Percentiles rank a stretch among this genome's conserved stretches.
Conservation (phyloP, 345 rosid species). For the Moricandia arvensis region DNA sequence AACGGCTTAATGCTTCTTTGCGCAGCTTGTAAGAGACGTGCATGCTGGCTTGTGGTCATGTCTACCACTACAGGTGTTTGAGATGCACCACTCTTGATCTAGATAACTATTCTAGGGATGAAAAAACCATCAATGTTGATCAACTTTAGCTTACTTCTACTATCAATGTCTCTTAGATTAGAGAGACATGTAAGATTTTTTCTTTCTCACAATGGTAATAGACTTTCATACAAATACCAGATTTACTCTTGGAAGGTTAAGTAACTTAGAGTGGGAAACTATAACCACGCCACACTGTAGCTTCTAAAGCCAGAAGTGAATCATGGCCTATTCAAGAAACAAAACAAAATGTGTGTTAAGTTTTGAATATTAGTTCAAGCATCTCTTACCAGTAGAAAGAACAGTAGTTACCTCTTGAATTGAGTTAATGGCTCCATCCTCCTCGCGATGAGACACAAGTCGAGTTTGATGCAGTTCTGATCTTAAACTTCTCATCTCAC, state of each 20-base stretch:
- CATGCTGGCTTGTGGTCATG: conserved; percentile 34
- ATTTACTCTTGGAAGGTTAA: neutral
- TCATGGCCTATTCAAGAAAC: conserved; percentile 64
- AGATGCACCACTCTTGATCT: conserved; percentile 29
- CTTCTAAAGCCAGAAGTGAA: conserved; percentile 72
- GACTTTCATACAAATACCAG: conserved; percentile 5
- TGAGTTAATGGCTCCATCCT: conserved; percentile 31
- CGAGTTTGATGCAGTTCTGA: conserved; percentile 36
- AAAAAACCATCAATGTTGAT: neutral
- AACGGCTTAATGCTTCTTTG: conserved; percentile 18
- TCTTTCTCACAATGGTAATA: neutral
- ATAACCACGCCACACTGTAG: neutral
- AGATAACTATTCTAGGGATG: neutral
- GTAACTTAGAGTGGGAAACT: conserved; percentile 18
- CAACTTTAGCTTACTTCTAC: neutral
- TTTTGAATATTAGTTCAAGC: neutral
- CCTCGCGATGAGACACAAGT: conserved; percentile 46
- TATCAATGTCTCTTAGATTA: neutral
- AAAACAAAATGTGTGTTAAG: neutral
- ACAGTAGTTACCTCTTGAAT: conserved; percentile 26
- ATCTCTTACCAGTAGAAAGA: conserved; percentile 2
- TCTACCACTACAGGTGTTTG: conserved; percentile 30
- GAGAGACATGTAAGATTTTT: neutral
- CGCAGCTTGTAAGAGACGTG: conserved; percentile 17
- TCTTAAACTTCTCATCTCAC: conserved; percentile 52